Base-by-base conservation (phyloP, 768 basidiomycete genomes). In the Mycena floridula region DNA sequence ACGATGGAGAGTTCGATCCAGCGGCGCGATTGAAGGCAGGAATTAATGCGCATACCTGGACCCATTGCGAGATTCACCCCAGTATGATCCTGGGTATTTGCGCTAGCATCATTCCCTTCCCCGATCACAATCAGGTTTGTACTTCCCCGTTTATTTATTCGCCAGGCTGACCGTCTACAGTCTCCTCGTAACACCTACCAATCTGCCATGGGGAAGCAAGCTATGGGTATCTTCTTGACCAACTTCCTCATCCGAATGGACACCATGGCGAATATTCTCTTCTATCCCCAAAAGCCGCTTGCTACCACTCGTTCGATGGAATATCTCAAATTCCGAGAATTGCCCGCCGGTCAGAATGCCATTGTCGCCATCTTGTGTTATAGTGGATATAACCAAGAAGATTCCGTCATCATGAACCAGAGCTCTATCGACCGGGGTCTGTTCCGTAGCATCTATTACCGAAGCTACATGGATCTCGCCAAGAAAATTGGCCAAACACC, bases 381-480 rank as follows among this genome's bases (percentile, higher is more conserved):
- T 68, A 97, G 93, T 55, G 95, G 95, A 39, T 99, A 99, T 69
- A 99, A 99, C 63, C 96, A 99, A 67, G 96, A 98, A 79, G 96
- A 99, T 77, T 99, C 96, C 50, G 96, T 99, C 67, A 98, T 99
- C 68, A 97, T 99, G 95, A 98, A 98, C 62, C 96, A 99, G 67
- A 92, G 89, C 54, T 95, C 96, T 22, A 89, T 99, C 54, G 95
- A 99, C 59, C 89, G 96, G 47, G 95, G 96, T 47, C 76, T 99
- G 24, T 99, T 99, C 85, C 82, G 95, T 27, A 95, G 92, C 72
- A 89, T 99, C 56, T 99, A 98, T 65, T 98, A 97, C 62, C 82
- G 96, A 54, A 92, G 92, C 56, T 97, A 97, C 60, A 96, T 94
- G 85, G 96, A 99, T 64, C 75, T 93, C 42, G 96, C 98, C 71